A percentile compares a stretch with the other conserved stretches of the same genome.
phyloP scores from a whole-genome alignment of 2,329 filamentous ascomycete species.

The Fusarium pseudocircinatum region DNA sequence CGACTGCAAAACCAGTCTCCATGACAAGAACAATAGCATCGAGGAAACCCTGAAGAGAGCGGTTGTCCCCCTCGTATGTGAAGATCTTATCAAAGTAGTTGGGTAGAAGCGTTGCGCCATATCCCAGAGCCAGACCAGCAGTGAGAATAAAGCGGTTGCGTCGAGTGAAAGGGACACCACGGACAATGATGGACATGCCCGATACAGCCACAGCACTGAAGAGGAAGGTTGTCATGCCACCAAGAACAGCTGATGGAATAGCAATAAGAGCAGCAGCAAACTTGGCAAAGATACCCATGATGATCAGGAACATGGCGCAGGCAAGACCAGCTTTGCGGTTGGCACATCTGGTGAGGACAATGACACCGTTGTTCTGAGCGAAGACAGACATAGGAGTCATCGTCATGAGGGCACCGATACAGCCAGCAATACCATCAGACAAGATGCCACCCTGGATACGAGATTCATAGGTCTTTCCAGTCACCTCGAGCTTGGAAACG shows the following conservation, averaged over 20 bases:
- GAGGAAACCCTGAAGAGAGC: constrained; percentile 74
- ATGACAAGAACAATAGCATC: constrained; percentile 78
- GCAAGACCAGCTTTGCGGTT: constrained; percentile 84
- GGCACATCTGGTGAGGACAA: constrained; percentile 82
- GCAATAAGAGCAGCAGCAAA: constrained; percentile 82
- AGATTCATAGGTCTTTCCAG: constrained; percentile 76
- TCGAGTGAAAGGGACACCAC: constrained; percentile 76
- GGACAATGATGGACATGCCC: constrained; percentile 79
- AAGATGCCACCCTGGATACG: constrained; percentile 82
- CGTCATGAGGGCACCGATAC: constrained; percentile 79
- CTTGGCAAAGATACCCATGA: constrained; percentile 86
- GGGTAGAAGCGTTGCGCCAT: constrained; percentile 73
- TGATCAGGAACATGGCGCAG: constrained; percentile 77
- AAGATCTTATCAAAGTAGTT: constrained; percentile 77
- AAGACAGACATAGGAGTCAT: constrained; percentile 84
- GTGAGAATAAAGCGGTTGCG: constrained; percentile 86
- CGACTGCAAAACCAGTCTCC: constrained; percentile 79
- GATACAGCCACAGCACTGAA: constrained; percentile 81
- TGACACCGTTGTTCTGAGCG: constrained; percentile 87
- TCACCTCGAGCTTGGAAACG: constrained; percentile 78
- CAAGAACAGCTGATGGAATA: constrained; percentile 74
- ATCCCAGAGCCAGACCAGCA: constrained; percentile 76
- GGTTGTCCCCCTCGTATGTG: constrained; percentile 75
- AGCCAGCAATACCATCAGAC: constrained; percentile 79
- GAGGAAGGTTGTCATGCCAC: constrained; percentile 82